phyloP scores from a whole-genome alignment of 1,139 yeast species.

The Candida mesenterica region DNA sequence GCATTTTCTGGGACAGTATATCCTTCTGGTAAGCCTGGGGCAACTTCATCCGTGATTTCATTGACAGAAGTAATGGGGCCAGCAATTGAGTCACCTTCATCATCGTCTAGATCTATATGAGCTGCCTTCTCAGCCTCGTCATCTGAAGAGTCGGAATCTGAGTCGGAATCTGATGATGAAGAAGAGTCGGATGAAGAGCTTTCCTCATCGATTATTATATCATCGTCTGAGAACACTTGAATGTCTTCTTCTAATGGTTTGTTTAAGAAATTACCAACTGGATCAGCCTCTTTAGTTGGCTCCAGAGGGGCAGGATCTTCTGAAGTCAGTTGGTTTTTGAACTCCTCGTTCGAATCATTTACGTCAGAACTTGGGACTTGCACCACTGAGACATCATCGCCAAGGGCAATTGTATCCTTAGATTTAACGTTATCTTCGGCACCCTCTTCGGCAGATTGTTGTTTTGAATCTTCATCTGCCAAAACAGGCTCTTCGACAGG shows the following conservation, averaged over 20 bases:
- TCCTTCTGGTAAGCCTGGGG: conserved; percentile 68
- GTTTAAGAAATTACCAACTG: conserved; percentile 8
- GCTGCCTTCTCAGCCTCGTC: conserved; percentile 19
- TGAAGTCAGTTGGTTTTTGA: too few species aligned
- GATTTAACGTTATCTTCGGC: too few species aligned
- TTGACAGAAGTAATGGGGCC: conserved; percentile 76
- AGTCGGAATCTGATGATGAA: conserved; percentile 18
- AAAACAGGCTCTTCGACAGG: too few species aligned
- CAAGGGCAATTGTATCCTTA: too few species aligned
- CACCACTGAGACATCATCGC: too few species aligned
- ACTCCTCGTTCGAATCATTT: too few species aligned
- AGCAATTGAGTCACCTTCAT: conserved; percentile 38
- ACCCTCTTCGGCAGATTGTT: too few species aligned
- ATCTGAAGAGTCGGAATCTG: conserved; percentile 21
- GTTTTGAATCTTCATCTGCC: too few species aligned
- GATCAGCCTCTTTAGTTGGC: background rate
- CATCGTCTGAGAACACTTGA: conserved; percentile 21
- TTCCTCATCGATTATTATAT: conserved; percentile 17
- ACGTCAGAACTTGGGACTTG: too few species aligned
- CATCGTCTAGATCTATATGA: conserved; percentile 37
- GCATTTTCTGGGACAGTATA: conserved; percentile 57
- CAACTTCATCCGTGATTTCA: conserved; percentile 67
- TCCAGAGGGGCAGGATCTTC: conserved; percentile 1
- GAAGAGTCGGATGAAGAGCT: conserved; percentile 16
- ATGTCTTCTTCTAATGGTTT: conserved; percentile 12